A percentile compares a stretch with the other conserved stretches of the same genome.
phyloP scores from a whole-genome alignment of 169 alveolate genomes.

The Blepharisma undulans region DNA sequence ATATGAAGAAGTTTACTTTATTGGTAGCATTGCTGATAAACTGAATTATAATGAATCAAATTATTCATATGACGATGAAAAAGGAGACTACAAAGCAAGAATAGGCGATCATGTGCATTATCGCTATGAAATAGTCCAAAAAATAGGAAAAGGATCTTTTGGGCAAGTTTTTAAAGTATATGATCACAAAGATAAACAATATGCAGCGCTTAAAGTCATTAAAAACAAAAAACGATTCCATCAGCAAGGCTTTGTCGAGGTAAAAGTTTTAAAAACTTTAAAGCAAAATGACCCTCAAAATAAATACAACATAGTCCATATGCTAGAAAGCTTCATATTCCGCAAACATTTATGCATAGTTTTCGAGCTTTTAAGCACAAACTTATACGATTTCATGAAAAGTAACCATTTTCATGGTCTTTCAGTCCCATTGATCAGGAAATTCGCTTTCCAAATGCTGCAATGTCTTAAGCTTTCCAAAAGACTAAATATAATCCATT shows the following conservation, averaged over 20 bases:
- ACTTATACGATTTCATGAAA: slow-evolving; percentile 69
- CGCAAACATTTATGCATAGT: slow-evolving; percentile 80
- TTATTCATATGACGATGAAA: not conserved
- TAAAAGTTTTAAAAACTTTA: slow-evolving; percentile 66
- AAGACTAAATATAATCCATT: slow-evolving; percentile 70
- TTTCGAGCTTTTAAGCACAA: slow-evolving; percentile 71
- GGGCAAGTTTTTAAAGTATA: slow-evolving; percentile 82
- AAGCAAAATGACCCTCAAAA: slow-evolving; percentile 70
- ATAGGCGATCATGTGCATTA: slow-evolving; percentile 68
- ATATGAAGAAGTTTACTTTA: not conserved
- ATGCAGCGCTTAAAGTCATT: slow-evolving; percentile 78
- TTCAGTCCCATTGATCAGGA: slow-evolving; percentile 53
- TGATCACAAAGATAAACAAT: slow-evolving; percentile 75
- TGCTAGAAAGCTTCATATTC: slow-evolving; percentile 70
- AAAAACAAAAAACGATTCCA: slow-evolving; percentile 72
- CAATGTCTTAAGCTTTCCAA: slow-evolving; percentile 62
- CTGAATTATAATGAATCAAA: not conserved
- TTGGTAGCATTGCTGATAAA: not conserved
- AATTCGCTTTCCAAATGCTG: slow-evolving; percentile 67
- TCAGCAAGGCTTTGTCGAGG: slow-evolving; percentile 54
- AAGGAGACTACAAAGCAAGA: not conserved
- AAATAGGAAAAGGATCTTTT: slow-evolving; percentile 84
- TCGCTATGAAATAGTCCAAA: slow-evolving; percentile 72
- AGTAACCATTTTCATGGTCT: slow-evolving; percentile 63
- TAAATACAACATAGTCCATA: slow-evolving; percentile 68